phyloP scores from a whole-genome alignment of 768 basidiomycete genomes.

The Collybiopsis confluens region DNA sequence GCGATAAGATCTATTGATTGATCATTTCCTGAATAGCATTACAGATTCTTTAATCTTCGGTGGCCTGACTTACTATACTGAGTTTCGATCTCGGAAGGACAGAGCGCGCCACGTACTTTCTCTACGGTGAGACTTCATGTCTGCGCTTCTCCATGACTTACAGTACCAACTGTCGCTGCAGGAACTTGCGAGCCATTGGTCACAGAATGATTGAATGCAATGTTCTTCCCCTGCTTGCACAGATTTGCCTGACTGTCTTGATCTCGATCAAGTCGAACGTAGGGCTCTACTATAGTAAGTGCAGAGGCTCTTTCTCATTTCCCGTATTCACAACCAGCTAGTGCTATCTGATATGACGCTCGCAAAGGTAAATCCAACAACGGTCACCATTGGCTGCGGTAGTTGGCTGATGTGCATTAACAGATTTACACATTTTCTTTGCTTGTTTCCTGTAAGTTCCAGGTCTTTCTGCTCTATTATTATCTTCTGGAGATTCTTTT shows the following conservation, averaged over 20 bases:
- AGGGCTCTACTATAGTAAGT: background rate
- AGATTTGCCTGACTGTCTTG: background rate
- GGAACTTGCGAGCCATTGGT: background rate
- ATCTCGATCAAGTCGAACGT: background rate
- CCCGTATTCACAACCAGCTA: background rate
- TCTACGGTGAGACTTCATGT: background rate
- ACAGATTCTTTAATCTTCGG: background rate
- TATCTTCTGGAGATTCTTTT: background rate
- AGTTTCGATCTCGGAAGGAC: background rate
- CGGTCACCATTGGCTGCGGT: background rate
- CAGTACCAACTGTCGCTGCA: background rate
- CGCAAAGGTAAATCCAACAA: background rate
- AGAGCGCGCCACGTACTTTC: background rate
- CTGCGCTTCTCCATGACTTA: background rate
- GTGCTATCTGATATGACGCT: conserved; percentile 4
- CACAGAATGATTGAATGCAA: conserved; percentile 4
- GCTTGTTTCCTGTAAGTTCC: background rate
- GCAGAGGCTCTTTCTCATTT: background rate
- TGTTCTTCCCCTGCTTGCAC: conserved; percentile 1
- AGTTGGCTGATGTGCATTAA: background rate
- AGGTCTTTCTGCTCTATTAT: background rate
- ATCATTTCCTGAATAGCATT: background rate
- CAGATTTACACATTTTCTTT: conserved; percentile 1
- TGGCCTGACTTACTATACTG: conserved; percentile 1
- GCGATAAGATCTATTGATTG: background rate